These are phyloP conservation scores for Tremella mesenterica DNA, from an alignment of 768 basidiomycete genomes.

Conservation along the genomic window DNA sequence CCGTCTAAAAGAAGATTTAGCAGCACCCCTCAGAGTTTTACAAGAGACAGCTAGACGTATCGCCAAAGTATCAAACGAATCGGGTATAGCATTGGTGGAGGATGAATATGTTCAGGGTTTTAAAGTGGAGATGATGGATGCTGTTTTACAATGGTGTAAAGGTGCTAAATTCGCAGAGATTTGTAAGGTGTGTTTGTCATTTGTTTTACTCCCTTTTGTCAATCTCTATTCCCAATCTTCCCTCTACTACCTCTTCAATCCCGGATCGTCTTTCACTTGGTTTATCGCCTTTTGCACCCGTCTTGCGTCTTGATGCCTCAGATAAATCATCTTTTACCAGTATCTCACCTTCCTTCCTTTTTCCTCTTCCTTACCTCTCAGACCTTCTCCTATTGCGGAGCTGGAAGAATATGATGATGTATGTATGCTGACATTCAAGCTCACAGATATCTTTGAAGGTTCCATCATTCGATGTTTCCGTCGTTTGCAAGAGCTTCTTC, in stretches of 20 bases:
- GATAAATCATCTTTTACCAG: too few relatives aligned
- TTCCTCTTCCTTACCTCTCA: too few relatives aligned
- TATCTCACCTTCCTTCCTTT: too few relatives aligned
- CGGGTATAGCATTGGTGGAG: conserved; percentile 77
- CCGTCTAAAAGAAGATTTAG: conserved; percentile 85
- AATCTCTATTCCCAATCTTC: too few relatives aligned
- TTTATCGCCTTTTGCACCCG: too few relatives aligned
- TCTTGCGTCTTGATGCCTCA: too few relatives aligned
- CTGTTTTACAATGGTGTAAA: conserved; percentile 95
- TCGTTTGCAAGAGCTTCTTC: conserved; percentile 80
- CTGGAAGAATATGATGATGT: not conserved
- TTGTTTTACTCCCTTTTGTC: not conserved
- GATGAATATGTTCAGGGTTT: conserved; percentile 93
- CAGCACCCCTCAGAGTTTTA: conserved; percentile 83
- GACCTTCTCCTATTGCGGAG: not conserved
- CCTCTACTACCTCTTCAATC: too few relatives aligned
- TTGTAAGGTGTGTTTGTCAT: conserved; percentile 61
- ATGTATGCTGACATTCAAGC: conserved; percentile 48
- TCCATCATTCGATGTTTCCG: conserved; percentile 93
- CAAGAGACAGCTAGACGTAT: conserved; percentile 92
- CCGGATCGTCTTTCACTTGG: too few relatives aligned
- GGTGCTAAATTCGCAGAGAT: conserved; percentile 93
- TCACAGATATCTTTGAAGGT: conserved; percentile 94
- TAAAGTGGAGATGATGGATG: conserved; percentile 98
- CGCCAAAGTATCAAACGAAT: conserved; percentile 93